These are phyloP conservation scores for Daldinia concentrica DNA, from an alignment of 495 filamentous ascomycete genomes.

Conservation along the genomic window DNA sequence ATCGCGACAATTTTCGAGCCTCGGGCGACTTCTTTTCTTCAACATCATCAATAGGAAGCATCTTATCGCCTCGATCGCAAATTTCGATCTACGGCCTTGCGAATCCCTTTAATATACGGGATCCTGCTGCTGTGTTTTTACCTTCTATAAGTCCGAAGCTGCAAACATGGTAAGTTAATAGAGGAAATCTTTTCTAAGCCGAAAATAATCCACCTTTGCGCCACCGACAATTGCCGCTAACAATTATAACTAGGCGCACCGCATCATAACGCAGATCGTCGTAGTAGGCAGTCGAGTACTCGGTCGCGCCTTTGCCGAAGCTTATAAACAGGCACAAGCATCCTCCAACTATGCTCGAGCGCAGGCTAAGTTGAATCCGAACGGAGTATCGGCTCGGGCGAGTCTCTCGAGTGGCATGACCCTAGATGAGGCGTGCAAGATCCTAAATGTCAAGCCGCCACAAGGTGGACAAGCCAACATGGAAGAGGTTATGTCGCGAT, in stretches of 20 bases:
- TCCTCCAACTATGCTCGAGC: conserved; percentile 80
- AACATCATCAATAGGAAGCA: background rate
- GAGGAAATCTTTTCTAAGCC: background rate
- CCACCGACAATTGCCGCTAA: conserved; percentile 24
- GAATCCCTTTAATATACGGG: background rate
- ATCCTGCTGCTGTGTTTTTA: conserved; percentile 2
- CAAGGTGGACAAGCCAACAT: conserved; percentile 77
- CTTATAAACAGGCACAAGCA: conserved; percentile 89
- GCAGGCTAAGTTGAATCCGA: conserved; percentile 63
- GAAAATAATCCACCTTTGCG: conserved; percentile 13
- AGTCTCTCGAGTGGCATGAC: conserved; percentile 77
- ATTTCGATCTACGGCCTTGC: background rate
- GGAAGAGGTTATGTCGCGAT: conserved; percentile 81
- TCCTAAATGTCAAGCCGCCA: conserved; percentile 93
- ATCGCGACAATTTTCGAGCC: conserved; percentile 41
- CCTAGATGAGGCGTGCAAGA: conserved; percentile 96
- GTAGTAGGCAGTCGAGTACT: conserved; percentile 88
- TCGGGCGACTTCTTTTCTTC: conserved; percentile 27
- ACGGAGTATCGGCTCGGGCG: conserved; percentile 48
- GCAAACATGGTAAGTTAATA: conserved; percentile 36
- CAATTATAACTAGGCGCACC: conserved; percentile 75
- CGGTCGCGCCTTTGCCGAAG: conserved; percentile 90
- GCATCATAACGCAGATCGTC: conserved; percentile 92
- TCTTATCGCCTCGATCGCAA: background rate
- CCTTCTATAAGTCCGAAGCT: background rate